Base-by-base conservation (phyloP, 2,329 filamentous ascomycete genomes). In the Trichoderma cornu-damae region DNA sequence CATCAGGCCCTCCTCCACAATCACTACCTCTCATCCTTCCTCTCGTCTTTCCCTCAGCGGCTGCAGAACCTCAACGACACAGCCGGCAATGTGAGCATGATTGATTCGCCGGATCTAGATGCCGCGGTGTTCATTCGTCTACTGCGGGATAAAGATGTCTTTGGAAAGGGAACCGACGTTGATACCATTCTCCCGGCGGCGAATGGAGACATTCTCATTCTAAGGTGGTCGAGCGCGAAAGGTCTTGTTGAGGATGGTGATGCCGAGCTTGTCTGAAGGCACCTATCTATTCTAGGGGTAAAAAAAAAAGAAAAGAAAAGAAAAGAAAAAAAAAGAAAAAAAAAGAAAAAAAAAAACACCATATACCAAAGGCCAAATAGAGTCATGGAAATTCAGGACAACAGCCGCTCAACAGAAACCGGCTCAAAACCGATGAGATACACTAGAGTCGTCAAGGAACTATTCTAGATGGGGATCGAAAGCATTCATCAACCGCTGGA, bases 51-150 rank as follows among this genome's bases (percentile, higher is more conserved):
- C 65, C 94, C 94, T 0, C 75, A 82, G 12, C 79, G 83, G 44
- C 72, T 99, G 65, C 88, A 93, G 70, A 86, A 91, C 63, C 76
- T 99, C 54, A 95, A 97, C 73, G 94, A 99, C 74, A 89, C 88
- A 12, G 86, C 88, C 0, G 93, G 91, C 28, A 92, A 92, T 8
- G 86, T 93, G 57, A 91, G 83, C 74, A 99, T 99, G 94, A 84
- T 97, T 28, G 91, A 96, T 68, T 79, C 82, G 2, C 94, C 94
- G 0, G 94, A 97, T 69, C 74, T 85, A 47, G 88, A 94, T 60
- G 79, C 82, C 2, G 90, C 90, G 6, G 92, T 97, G 2, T 96
- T 99, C 71, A 84, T 91, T 38, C 79, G 93, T 60, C 79, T 89
- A 48, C 72, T 92, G 53, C 79, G 77, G 54, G 83, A 88, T 66